These are phyloP conservation scores for Amanita muscaria DNA, from an alignment of 768 basidiomycete genomes.

Conservation along the genomic window DNA sequence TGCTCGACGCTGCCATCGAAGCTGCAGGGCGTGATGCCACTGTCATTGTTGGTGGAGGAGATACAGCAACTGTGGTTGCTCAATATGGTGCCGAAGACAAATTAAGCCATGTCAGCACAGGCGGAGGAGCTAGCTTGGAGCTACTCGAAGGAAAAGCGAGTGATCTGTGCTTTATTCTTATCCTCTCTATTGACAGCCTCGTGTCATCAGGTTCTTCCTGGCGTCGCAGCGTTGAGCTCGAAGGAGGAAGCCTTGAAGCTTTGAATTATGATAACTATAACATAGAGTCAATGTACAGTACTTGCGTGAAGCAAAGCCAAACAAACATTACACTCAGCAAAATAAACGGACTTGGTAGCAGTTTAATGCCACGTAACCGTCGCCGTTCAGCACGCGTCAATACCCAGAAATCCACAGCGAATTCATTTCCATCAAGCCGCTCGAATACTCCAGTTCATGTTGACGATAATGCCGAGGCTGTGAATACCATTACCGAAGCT, in stretches of 20 bases:
- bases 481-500: constrained; percentile 16
- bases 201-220: constrained; percentile 69
- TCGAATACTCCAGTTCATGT: constrained; percentile 22
- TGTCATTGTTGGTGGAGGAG: constrained; percentile 94
- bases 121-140: constrained; percentile 89
- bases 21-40: constrained; percentile 80
- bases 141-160: constrained; percentile 94
- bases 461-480: constrained; percentile 18
- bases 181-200: constrained; percentile 13
- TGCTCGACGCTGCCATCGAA: constrained; percentile 80
- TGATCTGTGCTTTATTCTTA: not conserved
- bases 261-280: no score
- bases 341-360: not conserved
- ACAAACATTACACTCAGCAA: not conserved
- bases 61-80: constrained; percentile 95
- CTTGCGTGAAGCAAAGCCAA: no score
- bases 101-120: constrained; percentile 94
- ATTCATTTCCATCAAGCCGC: constrained; percentile 11
- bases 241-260: constrained; percentile 33
- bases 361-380: constrained; percentile 35
- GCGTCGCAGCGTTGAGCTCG: constrained; percentile 85
- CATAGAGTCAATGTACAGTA: no score
- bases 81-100: constrained; percentile 77
- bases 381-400: constrained; percentile 34
- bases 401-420: constrained; percentile 25